Evolutionary conservation across 768 basidiomycete genomes (phyloP), one percentile per base, ranked within the genome.

Genomic region (Botryobasidium botryosum): DNA sequence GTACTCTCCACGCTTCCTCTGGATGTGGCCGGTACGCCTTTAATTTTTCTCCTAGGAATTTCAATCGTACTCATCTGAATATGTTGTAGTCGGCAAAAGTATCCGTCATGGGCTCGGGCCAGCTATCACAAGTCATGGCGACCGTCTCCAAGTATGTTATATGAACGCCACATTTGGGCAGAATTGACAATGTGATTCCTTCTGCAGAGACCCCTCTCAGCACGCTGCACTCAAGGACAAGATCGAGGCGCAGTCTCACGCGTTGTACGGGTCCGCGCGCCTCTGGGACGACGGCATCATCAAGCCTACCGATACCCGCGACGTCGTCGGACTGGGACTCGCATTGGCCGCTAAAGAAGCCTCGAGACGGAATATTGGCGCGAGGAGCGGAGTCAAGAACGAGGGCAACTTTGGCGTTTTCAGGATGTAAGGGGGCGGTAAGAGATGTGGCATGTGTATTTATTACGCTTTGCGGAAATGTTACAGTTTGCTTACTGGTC

Each of bases 1-100:
- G 77, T 96, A 92, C 62, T 87, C 84, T 4, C 90, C 91, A 15
- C 71, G 87, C 48, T 94, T 96, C 70, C 61, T 96, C 42, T 96
- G 86, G 84, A 91, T 90, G 86, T 96, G 91, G 91, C 90, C 90
- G 55, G 80, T n/a, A n/a, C n/a, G n/a, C n/a, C n/a, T n/a, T n/a
- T n/a, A n/a, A n/a, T n/a, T 64, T 32, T 36, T 3, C 27, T 27
- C n/a, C n/a, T n/a, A n/a, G n/a, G n/a, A n/a, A n/a, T n/a, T n/a
- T n/a, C n/a, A n/a, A n/a, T n/a, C n/a, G n/a, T n/a, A n/a, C n/a
- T n/a, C n/a, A n/a, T n/a, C n/a, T n/a, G n/a, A n/a, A n/a, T n/a
- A n/a, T n/a, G n/a, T n/a, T n/a, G n/a, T n/a, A n/a, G n/a, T n/a
- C 49, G 52, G 85, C 90, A 28, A 90, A 82, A 60, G 79, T 92